Base-by-base conservation (phyloP, 1,284 basidiomycete genomes). In the Fomitiporia mediterranea region DNA sequence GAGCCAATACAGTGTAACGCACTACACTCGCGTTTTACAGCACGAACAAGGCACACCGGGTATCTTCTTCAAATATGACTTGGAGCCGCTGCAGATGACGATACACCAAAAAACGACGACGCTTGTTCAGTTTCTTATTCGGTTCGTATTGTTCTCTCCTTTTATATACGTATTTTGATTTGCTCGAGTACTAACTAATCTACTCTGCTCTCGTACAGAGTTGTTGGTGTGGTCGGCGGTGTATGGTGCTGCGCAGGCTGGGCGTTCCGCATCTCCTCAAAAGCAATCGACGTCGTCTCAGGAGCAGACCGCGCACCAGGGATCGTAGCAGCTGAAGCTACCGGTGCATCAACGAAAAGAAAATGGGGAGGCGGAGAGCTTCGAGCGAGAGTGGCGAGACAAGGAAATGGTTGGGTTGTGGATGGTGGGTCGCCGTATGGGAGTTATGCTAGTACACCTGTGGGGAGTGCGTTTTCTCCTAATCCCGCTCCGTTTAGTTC, bases 51-150 rank as follows among this genome's bases (percentile, higher is more conserved):
- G 89, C 3, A 87, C 92, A 0, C 96, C 96, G 0, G 93, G 93
- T 15, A 94, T 96, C 66, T 96, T 94, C 77, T 94, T 96, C 85
- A 95, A 96, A 69, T 98, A 94, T 68, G 96, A 99, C 61, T 74
- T 98, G 27, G 96, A 99, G 67, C 93, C 94, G 1, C 80, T 99
- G 70, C 78, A 82, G 8, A 78, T 99, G 63, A 89, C 83, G 0
- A 84, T 98, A 49, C 81, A 88, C 61, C 92, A 98, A 70, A 82
- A 94, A 6, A 96, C 94, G 1, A 94, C 89, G 0, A 76, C 83
- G 0, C 72, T 98, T 44, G 68, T 88, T 1, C 86, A 94, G 62
- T 83, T 98, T 62, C 68, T 98, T 60, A 90, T 98, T 55, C 80
- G 94, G 66, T 80, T 78, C 6, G 77, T 70, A 0, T 17, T 21